Evolutionary conservation across 2,329 filamentous ascomycete genomes (phyloP), one percentile per base, ranked within the genome.

Genomic region (Chaetothyriales sp.): DNA sequence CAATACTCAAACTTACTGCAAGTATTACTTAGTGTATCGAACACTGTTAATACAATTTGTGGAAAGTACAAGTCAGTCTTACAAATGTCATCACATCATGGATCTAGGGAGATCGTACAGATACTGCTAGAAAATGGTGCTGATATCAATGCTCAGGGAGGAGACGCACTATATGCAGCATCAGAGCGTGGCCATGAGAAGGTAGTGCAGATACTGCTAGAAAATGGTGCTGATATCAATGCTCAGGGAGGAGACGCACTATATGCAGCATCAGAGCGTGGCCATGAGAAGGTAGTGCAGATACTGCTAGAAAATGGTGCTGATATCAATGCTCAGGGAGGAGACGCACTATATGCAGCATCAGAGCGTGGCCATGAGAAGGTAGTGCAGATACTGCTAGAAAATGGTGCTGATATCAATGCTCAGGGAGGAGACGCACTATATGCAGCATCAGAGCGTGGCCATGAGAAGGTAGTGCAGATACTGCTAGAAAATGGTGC

Each of bases 71-170:
- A 45, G 18, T 37, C 18, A 18, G 55, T 50, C 13, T 44, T 58
- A 22, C 46, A 55, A 18, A 40, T 40, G 20, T 52, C 55, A 44
- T 54, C 52, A 37, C 19, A 10, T 22, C 10, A 40, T 33, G 52
- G 50, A 9, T 37, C 49, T 47, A 40, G 43, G 33, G 20, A 52
- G 29, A 20, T 54, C 19, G 52, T 58, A 29, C 37, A 49, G 52
- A 52, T 54, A 37, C 40, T 54, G 45, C 44, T 49, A 7, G 46
- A 60, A 18, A 28, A 44, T 15, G 51, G 53, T 46, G 59, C 60
- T 25, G 25, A 60, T 47, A 51, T 62, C 50, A 58, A 62, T 49
- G 56, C 49, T 25, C 52, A 54, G 53, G 33, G 45, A 22, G 50
- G 46, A 18, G 48, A 51, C 18, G 55, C 58, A 25, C 49, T 59